Base-by-base conservation (phyloP, 225 moss, liverwort and hornwort species). In the Sphagnum contortum region DNA sequence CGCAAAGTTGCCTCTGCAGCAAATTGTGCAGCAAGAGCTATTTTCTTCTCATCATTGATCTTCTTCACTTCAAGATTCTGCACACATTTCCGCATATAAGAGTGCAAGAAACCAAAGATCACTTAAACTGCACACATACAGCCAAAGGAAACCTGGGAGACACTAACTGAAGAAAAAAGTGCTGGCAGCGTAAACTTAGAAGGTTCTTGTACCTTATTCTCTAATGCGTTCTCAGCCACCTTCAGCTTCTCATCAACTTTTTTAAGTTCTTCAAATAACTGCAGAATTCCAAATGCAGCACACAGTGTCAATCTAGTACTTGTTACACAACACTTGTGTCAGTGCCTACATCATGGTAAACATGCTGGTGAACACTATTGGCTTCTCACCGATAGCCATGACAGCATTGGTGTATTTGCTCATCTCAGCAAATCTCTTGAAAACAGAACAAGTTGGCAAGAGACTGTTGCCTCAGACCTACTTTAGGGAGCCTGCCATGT, bases 1-100 rank as follows among this genome's bases (percentile, higher is more conserved):
- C 68, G 73, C 14, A 73, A 49, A 6, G 68, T 73, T 73, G 73
- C 73, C 62, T 73, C 73, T 44, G 73, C 73, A 48, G 73, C 73
- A 68, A 48, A 63, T 49, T 73, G 71, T 60, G 71, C 71, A 61
- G 71, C 71, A 6, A 59, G 9, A 29, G 71, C 71, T 60, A 53
- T 66, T 66, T 72, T 72, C 48, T 51, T 72, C 54, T 72, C 71
- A 55, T 72, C 71, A 12, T 72, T 72, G 14, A 72, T 4, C 66
- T 60, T 72, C 60, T 72, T 72, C 52, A 66, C 54, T 61, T 72
- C 71, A 52, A 72, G 71, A 60, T 66, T 72, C 71, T 72, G 71
- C 57, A 12, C 61, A 61, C 48, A 29, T 29, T 29, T 29, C 29
- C 29, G 29, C 29, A 29, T 29, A 29, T 29, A 29, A 29, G 12